phyloP scores from a whole-genome alignment of 331 rosid species.

The Rosa hybrid region DNA sequence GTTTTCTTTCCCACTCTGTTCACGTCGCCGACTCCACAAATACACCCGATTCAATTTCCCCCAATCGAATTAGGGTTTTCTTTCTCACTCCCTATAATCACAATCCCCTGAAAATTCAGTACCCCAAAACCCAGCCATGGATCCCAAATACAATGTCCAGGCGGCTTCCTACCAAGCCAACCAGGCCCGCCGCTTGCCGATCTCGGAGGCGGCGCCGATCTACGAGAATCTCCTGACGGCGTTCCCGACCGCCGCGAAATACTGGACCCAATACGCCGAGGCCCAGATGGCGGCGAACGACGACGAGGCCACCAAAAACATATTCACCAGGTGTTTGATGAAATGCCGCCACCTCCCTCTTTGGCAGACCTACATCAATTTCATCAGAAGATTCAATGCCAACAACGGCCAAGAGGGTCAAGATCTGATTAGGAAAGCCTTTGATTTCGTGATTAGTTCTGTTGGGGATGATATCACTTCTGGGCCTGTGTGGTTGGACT shows the following conservation, averaged over 20 bases:
- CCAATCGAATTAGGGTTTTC: not conserved
- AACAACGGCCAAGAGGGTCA: not conserved
- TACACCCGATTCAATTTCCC: too few species aligned
- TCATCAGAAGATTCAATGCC: not conserved
- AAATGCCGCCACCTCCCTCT: not conserved
- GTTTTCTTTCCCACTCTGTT: too few species aligned
- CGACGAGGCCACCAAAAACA: not conserved
- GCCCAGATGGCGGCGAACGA: not conserved
- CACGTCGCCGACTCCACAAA: too few species aligned
- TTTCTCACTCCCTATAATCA: not conserved
- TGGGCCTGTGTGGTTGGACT: not conserved
- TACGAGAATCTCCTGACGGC: not conserved
- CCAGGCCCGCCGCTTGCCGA: not conserved
- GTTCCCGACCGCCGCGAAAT: not conserved
- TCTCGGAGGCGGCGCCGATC: conserved; percentile 3
- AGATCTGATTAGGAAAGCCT: not conserved
- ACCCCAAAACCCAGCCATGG: not conserved
- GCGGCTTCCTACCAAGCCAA: not conserved
- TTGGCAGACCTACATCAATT: not conserved
- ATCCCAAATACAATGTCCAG: not conserved
- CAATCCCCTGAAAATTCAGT: not conserved
- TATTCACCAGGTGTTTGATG: not conserved
- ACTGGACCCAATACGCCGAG: not conserved
- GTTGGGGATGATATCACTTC: not conserved
- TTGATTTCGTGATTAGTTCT: not conserved